phyloP scores from a whole-genome alignment of 495 filamentous ascomycete genomes.

The Penicillium bialowiezense region DNA sequence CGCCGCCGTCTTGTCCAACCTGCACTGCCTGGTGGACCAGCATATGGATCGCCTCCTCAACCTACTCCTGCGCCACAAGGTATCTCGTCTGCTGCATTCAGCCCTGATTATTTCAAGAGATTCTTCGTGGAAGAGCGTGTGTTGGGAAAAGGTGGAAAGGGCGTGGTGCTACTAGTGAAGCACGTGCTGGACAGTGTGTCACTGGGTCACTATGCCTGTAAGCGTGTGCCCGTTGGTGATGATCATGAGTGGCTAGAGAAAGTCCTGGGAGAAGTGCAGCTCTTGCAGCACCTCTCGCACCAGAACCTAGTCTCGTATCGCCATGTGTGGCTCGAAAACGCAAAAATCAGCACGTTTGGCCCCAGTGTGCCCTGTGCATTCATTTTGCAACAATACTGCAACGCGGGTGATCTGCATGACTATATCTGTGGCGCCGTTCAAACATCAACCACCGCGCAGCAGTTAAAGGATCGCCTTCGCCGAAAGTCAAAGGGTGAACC shows the following conservation, averaged over 20 bases:
- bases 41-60: conserved; percentile 43
- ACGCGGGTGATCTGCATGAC: conserved; percentile 84
- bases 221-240: conserved; percentile 91
- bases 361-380: conserved; percentile 94
- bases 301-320: conserved; percentile 96
- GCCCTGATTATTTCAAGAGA: conserved; percentile 81
- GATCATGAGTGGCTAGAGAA: conserved; percentile 96
- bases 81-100: conserved; percentile 84
- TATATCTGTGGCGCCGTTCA: conserved; percentile 72
- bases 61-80: conserved; percentile 56
- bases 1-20: conserved; percentile 51
- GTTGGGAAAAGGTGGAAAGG: conserved; percentile 88
- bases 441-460: conserved; percentile 64
- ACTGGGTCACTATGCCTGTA: conserved; percentile 92
- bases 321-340: conserved; percentile 94
- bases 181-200: conserved; percentile 86
- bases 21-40: conserved; percentile 37
- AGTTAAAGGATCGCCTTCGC: conserved; percentile 82
- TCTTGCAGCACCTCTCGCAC: conserved; percentile 86
- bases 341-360: conserved; percentile 76
- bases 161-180: conserved; percentile 86
- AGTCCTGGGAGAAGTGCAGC: conserved; percentile 86
- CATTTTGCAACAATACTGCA: conserved; percentile 97
- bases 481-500: conserved; percentile 66
- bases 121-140: conserved; percentile 88